phyloP scores from a whole-genome alignment of 257 asterid species.

The Schizonepeta tenuifolia region DNA sequence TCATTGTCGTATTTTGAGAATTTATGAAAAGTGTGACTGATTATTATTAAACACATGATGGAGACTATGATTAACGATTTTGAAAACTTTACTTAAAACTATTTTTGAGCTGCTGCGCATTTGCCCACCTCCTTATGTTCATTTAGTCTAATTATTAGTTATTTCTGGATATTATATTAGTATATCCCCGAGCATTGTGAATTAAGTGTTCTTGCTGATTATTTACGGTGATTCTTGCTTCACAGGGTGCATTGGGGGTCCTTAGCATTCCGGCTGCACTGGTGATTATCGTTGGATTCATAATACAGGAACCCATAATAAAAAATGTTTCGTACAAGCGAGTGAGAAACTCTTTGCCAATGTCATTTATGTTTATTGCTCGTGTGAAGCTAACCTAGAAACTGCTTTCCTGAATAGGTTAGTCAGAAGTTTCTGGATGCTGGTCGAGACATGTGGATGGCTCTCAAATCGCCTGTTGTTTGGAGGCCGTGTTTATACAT shows the following conservation, averaged over 20 bases:
- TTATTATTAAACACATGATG: neutral
- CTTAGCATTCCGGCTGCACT: conserved; percentile 60
- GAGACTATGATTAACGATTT: neutral
- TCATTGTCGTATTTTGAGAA: neutral
- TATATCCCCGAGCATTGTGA: neutral
- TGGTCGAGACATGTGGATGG: conserved; percentile 75
- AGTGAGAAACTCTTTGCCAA: conserved; percentile 39
- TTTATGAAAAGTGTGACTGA: neutral
- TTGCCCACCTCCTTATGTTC: neutral
- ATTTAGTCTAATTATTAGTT: neutral
- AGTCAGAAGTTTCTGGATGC: conserved; percentile 69
- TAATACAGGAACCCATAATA: conserved; percentile 51
- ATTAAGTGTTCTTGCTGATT: conserved; percentile 5
- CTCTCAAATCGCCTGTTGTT: conserved; percentile 65
- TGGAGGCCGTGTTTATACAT: conserved; percentile 95
- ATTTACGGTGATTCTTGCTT: conserved; percentile 18
- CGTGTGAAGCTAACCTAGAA: conserved; percentile 28
- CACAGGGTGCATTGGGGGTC: conserved; percentile 59
- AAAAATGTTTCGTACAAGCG: conserved; percentile 52
- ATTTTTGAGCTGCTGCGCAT: neutral
- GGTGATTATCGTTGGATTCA: conserved; percentile 59
- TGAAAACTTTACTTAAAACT: conserved; percentile 4
- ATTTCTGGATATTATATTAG: neutral
- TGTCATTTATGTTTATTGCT: conserved; percentile 10
- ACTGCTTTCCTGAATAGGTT: conserved; percentile 48